Evolutionary conservation across 2,329 filamentous ascomycete species (phyloP).

Genomic region (Sarocladiaceae sp.): DNA sequence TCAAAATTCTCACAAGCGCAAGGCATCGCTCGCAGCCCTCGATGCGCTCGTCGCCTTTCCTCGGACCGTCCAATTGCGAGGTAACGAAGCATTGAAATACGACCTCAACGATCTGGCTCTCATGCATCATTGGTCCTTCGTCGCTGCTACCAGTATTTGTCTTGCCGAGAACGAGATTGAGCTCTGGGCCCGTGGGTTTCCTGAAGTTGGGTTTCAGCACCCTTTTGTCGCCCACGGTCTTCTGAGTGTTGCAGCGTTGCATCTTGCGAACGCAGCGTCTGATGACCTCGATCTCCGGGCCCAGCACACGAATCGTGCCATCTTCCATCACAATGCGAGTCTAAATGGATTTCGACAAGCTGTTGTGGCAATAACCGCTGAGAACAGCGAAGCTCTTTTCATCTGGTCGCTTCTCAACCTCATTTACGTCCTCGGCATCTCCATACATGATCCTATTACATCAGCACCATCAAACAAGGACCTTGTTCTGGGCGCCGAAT

Average conservation of each 20-base stretch:
- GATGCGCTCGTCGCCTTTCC: background rate
- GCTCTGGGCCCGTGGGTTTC: conserved; percentile 11
- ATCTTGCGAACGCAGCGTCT: conserved; percentile 10
- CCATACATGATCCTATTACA: background rate
- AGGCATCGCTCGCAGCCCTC: no score
- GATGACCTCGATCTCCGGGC: background rate
- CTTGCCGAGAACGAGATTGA: background rate
- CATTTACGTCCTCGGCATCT: conserved; percentile 12
- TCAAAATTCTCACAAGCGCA: no score
- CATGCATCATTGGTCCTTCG: conserved; percentile 16
- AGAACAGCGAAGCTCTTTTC: conserved; percentile 13
- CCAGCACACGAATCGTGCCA: conserved; percentile 4
- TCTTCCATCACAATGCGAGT: conserved; percentile 12
- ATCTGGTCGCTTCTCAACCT: conserved; percentile 14
- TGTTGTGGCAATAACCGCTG: conserved; percentile 1
- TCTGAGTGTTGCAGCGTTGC: conserved; percentile 14
- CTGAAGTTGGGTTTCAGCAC: conserved; percentile 13
- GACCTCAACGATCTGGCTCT: conserved; percentile 13
- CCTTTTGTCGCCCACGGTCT: conserved; percentile 14
- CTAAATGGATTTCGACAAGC: conserved; percentile 11
- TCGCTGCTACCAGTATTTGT: conserved; percentile 10
- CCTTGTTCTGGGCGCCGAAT: conserved; percentile 15
- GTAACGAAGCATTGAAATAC: background rate
- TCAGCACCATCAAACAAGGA: conserved; percentile 10
- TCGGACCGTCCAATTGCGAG: background rate